Percentiles rank a stretch among this genome's conserved stretches.
Evolutionary conservation across 768 basidiomycete genomes (phyloP).

Genomic region (Zangia roseola): DNA sequence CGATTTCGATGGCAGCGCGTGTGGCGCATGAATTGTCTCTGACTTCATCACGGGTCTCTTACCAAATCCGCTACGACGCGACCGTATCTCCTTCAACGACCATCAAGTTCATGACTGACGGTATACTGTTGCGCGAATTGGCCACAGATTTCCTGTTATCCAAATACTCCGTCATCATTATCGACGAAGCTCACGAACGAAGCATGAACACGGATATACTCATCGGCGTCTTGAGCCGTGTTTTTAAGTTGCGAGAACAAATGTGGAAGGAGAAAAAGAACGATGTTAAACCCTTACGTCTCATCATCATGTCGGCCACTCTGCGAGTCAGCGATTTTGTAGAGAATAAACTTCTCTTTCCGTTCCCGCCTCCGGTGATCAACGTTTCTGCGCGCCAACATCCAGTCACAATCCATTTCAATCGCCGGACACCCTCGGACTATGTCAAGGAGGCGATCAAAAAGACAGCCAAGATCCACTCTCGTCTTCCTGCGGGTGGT

Average conservation of each 20-base stretch:
- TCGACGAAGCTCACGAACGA: constrained; percentile 97
- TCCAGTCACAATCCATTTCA: constrained; percentile 95
- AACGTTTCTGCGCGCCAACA: constrained; percentile 88
- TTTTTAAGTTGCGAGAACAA: constrained; percentile 84
- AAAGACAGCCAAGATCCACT: constrained; percentile 90
- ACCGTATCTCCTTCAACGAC: constrained; percentile 86
- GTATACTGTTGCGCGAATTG: constrained; percentile 90
- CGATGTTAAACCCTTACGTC: constrained; percentile 77
- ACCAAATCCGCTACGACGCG: constrained; percentile 97
- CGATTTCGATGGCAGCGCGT: constrained; percentile 92
- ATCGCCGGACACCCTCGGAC: constrained; percentile 77
- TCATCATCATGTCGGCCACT: constrained; percentile 99
- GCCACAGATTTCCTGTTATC: constrained; percentile 90
- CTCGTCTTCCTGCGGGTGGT: constrained; percentile 88
- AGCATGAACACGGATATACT: constrained; percentile 98
- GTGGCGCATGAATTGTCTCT: constrained; percentile 93
- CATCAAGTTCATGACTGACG: constrained; percentile 99
- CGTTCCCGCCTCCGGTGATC: constrained; percentile 85
- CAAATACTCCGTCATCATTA: constrained; percentile 91
- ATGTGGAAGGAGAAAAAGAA: constrained; percentile 82
- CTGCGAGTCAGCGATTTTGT: constrained; percentile 92
- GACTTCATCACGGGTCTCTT: constrained; percentile 78
- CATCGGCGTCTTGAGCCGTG: constrained; percentile 94
- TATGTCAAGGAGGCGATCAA: constrained; percentile 89
- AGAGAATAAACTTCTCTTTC: constrained; percentile 79